Evolutionary conservation across 495 filamentous ascomycete species (phyloP).

Genomic region (Aspergillus funiculosus): DNA sequence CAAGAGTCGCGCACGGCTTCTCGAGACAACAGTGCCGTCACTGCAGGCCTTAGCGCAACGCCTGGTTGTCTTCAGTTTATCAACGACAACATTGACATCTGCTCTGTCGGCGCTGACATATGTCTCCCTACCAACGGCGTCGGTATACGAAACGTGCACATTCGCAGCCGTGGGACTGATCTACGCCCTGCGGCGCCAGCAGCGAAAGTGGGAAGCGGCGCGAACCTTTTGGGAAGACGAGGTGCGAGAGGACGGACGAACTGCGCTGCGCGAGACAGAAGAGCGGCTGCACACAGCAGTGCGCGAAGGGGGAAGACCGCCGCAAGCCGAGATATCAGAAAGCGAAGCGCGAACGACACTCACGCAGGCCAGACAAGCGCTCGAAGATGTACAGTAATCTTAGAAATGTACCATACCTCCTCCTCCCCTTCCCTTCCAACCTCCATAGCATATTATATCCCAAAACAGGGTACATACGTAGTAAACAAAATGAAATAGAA

Average conservation of each 20-base stretch:
- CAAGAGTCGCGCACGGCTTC: slow-evolving; percentile 48
- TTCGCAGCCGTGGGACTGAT: slow-evolving; percentile 74
- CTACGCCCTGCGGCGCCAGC: slow-evolving; percentile 66
- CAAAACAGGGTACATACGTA: no score
- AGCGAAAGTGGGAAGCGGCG: slow-evolving; percentile 70
- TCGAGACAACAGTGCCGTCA: slow-evolving; percentile 59
- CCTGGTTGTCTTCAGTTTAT: slow-evolving; percentile 67
- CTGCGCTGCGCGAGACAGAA: slow-evolving; percentile 65
- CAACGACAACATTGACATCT: slow-evolving; percentile 55
- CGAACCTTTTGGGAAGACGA: slow-evolving; percentile 66
- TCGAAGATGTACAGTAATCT: slow-evolving; percentile 30
- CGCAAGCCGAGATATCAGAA: slow-evolving; percentile 31
- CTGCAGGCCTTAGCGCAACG: slow-evolving; percentile 77
- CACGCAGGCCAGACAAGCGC: slow-evolving; percentile 49
- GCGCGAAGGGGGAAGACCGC: slow-evolving; percentile 40
- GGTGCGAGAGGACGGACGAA: slow-evolving; percentile 74
- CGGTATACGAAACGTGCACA: slow-evolving; percentile 69
- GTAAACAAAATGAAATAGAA: neutral
- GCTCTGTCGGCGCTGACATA: slow-evolving; percentile 65
- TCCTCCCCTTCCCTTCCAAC: neutral
- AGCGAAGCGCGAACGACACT: slow-evolving; percentile 46
- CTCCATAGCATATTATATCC: neutral
- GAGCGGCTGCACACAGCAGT: slow-evolving; percentile 53
- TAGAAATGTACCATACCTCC: slow-evolving; percentile 4
- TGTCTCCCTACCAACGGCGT: slow-evolving; percentile 49